Conservation (phyloP, 2,329 filamentous ascomycete genomes). For the Aspergillus japonicus region DNA sequence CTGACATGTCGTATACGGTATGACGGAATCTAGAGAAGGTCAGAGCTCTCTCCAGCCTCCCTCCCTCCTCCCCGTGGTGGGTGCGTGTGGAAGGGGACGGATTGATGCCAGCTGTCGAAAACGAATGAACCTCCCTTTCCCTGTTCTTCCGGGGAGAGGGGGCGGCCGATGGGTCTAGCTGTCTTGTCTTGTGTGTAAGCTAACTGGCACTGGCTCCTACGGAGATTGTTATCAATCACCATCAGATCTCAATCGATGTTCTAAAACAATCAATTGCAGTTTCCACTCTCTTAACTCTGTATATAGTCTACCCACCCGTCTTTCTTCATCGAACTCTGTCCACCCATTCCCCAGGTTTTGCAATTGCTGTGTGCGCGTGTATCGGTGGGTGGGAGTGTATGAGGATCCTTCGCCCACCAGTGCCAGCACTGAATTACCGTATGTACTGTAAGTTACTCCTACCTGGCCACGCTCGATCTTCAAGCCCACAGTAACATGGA, state of each 20-base stretch:
- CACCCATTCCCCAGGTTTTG: too few species aligned
- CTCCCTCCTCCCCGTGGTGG: not conserved
- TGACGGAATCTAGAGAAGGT: not conserved
- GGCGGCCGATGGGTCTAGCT: slow-evolving; percentile 12
- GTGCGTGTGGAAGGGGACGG: not conserved
- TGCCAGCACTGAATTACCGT: not conserved
- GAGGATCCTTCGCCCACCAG: too few species aligned
- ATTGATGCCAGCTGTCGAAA: slow-evolving; percentile 9
- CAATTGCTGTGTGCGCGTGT: too few species aligned
- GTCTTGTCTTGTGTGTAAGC: not conserved
- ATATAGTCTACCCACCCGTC: too few species aligned
- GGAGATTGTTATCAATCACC: not conserved
- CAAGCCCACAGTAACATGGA: not conserved
- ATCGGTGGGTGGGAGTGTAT: too few species aligned
- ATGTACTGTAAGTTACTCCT: not conserved
- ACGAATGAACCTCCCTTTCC: not conserved
- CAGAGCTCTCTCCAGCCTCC: not conserved
- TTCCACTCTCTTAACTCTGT: too few species aligned
- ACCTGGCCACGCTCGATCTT: not conserved
- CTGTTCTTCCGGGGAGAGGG: not conserved
- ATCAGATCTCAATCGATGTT: not conserved
- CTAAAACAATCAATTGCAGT: not conserved
- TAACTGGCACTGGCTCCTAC: not conserved
- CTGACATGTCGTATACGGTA: not conserved
- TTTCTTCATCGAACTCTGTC: too few species aligned